Base-by-base conservation (phyloP, 2,329 filamentous ascomycete species). In the Stagonosporopsis cucurbitacearum region DNA sequence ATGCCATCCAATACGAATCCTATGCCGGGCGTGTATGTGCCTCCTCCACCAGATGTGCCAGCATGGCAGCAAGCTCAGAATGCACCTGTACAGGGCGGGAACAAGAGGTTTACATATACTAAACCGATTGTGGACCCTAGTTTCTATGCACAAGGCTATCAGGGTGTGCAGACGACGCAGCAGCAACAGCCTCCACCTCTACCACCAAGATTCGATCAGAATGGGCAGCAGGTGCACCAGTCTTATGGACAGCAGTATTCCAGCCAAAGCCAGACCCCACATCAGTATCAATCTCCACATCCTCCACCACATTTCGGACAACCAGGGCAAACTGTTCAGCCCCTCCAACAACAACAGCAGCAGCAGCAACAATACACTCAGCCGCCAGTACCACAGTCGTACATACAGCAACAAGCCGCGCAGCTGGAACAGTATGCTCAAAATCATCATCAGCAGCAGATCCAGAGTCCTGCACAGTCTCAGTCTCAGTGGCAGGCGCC, bases 31-130 rank as follows among this genome's bases (percentile, higher is more conserved):
- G 68, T 71, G 8, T 75, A 76, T 47, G 63, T 71, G 2, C 71
- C 73, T 60, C 72, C 73, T 6, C 71, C 73, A 9, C 72, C 73
- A 28, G 72, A 73, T 57, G 60, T 73, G 32, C 69, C 72, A 25
- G 70, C 70, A 33, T 76, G 73, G 74, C 68, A 74, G 39, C 74
- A 75, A 40, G 64, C 67, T n/a, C 67, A 72, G 33, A 71, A 74
- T 60, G 69, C 71, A 11, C 68, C 71, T 9, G 54, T 69, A n/a
- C 71, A 74, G 35, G 62, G 66, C 13, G 66, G 60, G 7, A 50
- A 41, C n/a, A 70, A 69, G 58, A 73, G 68, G 49, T 75, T 69
- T 53, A 71, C 51, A 28, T 73, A 74, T 36, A 67, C 69, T 5
- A 71, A 66, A 36, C 65, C 71, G 6, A 62, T 36, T 11, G 64